A percentile compares a stretch with the other conserved stretches of the same genome.
phyloP scores from a whole-genome alignment of 768 basidiomycete species.

The Polyporus arcularius region DNA sequence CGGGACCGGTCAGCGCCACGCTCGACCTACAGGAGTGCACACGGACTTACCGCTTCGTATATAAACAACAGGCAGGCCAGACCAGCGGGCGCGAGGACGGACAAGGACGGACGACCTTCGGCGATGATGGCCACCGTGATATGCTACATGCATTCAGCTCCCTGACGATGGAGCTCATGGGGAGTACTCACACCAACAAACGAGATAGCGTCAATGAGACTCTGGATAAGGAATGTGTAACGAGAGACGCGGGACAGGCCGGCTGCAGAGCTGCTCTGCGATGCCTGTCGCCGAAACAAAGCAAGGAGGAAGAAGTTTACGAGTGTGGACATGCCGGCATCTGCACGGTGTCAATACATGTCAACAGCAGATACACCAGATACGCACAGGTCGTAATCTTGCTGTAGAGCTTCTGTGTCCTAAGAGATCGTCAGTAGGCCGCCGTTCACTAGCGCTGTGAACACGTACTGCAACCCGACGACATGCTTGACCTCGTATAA shows the following conservation, averaged over 20 bases:
- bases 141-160: slow-evolving; percentile 42
- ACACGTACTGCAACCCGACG: slow-evolving; percentile 66
- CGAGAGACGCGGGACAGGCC: slow-evolving; percentile 77
- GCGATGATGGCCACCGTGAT: slow-evolving; percentile 86
- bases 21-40: too few relatives aligned
- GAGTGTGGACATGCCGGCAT: slow-evolving; percentile 71
- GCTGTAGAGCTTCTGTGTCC: slow-evolving; percentile 41
- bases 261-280: slow-evolving; percentile 74
- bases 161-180: not conserved
- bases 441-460: not conserved
- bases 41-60: slow-evolving; percentile 69
- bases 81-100: slow-evolving; percentile 83
- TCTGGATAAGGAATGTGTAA: slow-evolving; percentile 81
- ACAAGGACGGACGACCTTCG: slow-evolving; percentile 78
- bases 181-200: slow-evolving; percentile 63
- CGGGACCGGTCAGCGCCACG: not conserved
- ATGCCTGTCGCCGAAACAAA: slow-evolving; percentile 74
- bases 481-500: slow-evolving; percentile 66
- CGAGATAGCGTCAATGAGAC: slow-evolving; percentile 77
- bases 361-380: not conserved
- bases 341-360: slow-evolving; percentile 36
- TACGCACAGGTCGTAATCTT: slow-evolving; percentile 48
- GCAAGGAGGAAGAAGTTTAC: slow-evolving; percentile 66
- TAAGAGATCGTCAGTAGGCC: not conserved
- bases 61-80: slow-evolving; percentile 78